Base-by-base conservation (phyloP, 2,329 filamentous ascomycete genomes). In the Volutella citrinella region DNA sequence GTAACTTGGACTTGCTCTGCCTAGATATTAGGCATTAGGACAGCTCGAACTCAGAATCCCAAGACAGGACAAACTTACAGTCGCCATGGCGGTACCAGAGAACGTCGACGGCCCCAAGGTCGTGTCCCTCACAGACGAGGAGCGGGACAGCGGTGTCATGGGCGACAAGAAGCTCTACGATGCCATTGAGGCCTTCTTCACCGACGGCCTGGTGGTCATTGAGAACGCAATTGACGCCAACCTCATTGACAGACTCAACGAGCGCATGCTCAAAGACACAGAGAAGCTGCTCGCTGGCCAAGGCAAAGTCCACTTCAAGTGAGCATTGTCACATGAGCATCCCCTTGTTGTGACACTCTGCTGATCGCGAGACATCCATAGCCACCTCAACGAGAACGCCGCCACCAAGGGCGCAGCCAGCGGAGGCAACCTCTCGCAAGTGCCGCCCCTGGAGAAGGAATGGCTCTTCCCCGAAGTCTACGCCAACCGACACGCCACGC, bases 181-280 rank as follows among this genome's bases (percentile, higher is more conserved):
- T 17, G 41, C 43, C 14, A 42, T 52, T n/a, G 48, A 52, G 19
- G 49, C 48, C 15, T 51, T 52, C 34, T 52, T 52, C 31, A 45
- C 35, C 2, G 48, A 52, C 25, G 49, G 49, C 11, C 30, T 52
- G 10, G 49, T 52, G 11, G 48, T 52, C 5, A 38, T 52, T 22
- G 49, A 51, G 21, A 52, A 52, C 30, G 48, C 49, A 12, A 46
- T 52, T 21, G 39, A 49, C 16, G 35, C 30, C 9, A 46, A 40
- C 29, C 52, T 55, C 30, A 51, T 57, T 28, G 52, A 55, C 43
- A 52, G 33, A 41, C 45, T 49, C 33, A 56, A 46, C 42, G 42
- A 40, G 26, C 47, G 42, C 23, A 51, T 42, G 42, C 46, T 42
- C 18, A 24, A 49, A 19, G 48, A 51, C 29, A 51, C 48, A 7